Percentiles rank a stretch among this genome's conserved stretches.
Evolutionary conservation across 495 filamentous ascomycete species (phyloP).

Genomic region (Penicillium manginii): DNA sequence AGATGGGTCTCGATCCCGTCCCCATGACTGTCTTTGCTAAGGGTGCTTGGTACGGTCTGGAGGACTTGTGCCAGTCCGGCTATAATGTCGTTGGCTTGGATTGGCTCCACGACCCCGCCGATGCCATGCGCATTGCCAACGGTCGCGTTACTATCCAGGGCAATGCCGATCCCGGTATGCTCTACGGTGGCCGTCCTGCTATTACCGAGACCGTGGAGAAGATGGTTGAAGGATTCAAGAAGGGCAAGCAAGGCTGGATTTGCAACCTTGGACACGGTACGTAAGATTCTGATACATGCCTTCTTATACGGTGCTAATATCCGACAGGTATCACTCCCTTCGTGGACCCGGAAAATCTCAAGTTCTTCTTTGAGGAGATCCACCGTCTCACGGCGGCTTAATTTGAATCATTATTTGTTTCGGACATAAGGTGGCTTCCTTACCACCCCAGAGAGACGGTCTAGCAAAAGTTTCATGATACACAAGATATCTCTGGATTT

Average conservation of each 20-base stretch:
- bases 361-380: slow-evolving; percentile 92
- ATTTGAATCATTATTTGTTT: not conserved
- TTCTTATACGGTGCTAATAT: slow-evolving; percentile 22
- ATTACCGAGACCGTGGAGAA: slow-evolving; percentile 79
- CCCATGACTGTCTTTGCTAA: slow-evolving; percentile 99
- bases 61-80: slow-evolving; percentile 81
- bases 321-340: slow-evolving; percentile 81
- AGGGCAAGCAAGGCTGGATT: slow-evolving; percentile 87
- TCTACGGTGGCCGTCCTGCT: slow-evolving; percentile 80
- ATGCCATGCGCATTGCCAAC: slow-evolving; percentile 77
- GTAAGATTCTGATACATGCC: slow-evolving; percentile 23
- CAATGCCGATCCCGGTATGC: slow-evolving; percentile 90
- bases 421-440: slow-evolving; percentile 17
- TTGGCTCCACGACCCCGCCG: slow-evolving; percentile 89
- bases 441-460: slow-evolving; percentile 12
- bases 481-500: slow-evolving; percentile 1
- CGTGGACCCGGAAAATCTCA: slow-evolving; percentile 89
- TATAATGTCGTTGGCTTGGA: slow-evolving; percentile 95
- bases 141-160: slow-evolving; percentile 84
- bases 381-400: slow-evolving; percentile 58
- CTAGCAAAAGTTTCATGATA: slow-evolving; percentile 19
- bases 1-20: slow-evolving; percentile 75
- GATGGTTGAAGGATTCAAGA: slow-evolving; percentile 86
- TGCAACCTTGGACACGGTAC: slow-evolving; percentile 87
- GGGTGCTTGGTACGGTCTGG: slow-evolving; percentile 95